Conservation (phyloP, 1,284 basidiomycete genomes). For the Termitomyces sp. region DNA sequence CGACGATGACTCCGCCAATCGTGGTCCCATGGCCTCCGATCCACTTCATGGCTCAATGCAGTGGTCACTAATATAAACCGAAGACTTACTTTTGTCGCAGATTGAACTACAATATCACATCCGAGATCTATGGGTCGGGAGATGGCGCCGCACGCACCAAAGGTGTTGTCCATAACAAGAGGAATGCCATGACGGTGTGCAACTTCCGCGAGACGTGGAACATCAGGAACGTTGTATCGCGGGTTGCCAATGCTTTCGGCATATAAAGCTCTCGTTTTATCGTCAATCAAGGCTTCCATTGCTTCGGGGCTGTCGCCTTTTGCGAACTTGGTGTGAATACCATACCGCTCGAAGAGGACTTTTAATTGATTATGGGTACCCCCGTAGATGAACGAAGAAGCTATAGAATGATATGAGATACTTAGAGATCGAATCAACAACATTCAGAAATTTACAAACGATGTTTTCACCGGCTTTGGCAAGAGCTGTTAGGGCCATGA, state of each 20-base stretch:
- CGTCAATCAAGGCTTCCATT: slow-evolving; percentile 61
- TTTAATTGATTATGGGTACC: slow-evolving; percentile 18
- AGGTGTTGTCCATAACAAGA: slow-evolving; percentile 77
- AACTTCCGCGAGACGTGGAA: slow-evolving; percentile 58
- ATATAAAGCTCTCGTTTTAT: slow-evolving; percentile 61
- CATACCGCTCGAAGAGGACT: slow-evolving; percentile 12
- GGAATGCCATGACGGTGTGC: slow-evolving; percentile 65
- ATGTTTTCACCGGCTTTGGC: slow-evolving; percentile 78
- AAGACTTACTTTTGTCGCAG: slow-evolving; percentile 8
- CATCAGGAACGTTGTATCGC: slow-evolving; percentile 59
- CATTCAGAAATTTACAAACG: slow-evolving; percentile 42
- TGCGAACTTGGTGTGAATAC: slow-evolving; percentile 21
- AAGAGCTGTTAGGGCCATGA: slow-evolving; percentile 68
- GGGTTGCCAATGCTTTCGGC: slow-evolving; percentile 78
- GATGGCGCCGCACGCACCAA: slow-evolving; percentile 63
- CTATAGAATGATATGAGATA: neutral
- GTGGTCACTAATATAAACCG: slow-evolving; percentile 16
- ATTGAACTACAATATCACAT: slow-evolving; percentile 60
- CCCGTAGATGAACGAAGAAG: slow-evolving; percentile 13
- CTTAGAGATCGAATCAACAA: neutral
- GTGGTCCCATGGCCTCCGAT: slow-evolving; percentile 77
- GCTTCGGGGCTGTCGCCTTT: slow-evolving; percentile 37
- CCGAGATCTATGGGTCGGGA: slow-evolving; percentile 65
- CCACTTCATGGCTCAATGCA: slow-evolving; percentile 67
- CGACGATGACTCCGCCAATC: slow-evolving; percentile 70